phyloP scores from a whole-genome alignment of 2,329 filamentous ascomycete genomes.

The Magnaporthiopsis rhizophila region DNA sequence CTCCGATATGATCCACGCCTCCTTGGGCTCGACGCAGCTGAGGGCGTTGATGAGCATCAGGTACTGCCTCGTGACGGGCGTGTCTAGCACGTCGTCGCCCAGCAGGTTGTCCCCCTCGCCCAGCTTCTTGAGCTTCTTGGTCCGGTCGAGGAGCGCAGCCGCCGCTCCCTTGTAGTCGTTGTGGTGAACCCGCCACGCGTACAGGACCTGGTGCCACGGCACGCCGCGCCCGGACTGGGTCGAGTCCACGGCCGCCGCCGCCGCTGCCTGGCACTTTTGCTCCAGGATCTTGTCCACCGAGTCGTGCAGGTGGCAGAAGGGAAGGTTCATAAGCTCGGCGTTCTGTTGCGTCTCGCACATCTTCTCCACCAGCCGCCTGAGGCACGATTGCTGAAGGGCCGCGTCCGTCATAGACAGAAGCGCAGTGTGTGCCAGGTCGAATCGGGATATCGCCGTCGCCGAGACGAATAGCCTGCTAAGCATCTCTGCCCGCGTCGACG shows the following conservation, averaged over 20 bases:
- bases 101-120: constrained; percentile 51
- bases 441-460: constrained; percentile 69
- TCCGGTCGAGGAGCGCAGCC: constrained; percentile 52
- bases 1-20: constrained; percentile 70
- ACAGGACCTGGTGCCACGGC: constrained; percentile 82
- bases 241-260: constrained; percentile 30
- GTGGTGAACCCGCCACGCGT: constrained; percentile 79
- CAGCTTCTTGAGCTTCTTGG: constrained; percentile 52
- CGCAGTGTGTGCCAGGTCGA: constrained; percentile 73
- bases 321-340: constrained; percentile 63
- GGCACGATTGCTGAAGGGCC: constrained; percentile 62
- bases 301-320: constrained; percentile 69
- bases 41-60: constrained; percentile 90
- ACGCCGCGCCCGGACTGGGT: constrained; percentile 45
- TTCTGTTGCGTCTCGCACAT: constrained; percentile 62
- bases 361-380: constrained; percentile 60
- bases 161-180: constrained; percentile 79
- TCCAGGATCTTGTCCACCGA: constrained; percentile 73
- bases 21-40: constrained; percentile 72
- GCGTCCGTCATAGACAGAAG: constrained; percentile 65
- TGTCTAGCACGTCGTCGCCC: constrained; percentile 51
- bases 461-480: constrained; percentile 79
- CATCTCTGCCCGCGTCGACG: constrained; percentile 56
- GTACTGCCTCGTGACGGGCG: constrained; percentile 65
- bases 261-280: constrained; percentile 57